Evolutionary conservation across 768 basidiomycete species (phyloP).

Genomic region (Gyrodon lividus): DNA sequence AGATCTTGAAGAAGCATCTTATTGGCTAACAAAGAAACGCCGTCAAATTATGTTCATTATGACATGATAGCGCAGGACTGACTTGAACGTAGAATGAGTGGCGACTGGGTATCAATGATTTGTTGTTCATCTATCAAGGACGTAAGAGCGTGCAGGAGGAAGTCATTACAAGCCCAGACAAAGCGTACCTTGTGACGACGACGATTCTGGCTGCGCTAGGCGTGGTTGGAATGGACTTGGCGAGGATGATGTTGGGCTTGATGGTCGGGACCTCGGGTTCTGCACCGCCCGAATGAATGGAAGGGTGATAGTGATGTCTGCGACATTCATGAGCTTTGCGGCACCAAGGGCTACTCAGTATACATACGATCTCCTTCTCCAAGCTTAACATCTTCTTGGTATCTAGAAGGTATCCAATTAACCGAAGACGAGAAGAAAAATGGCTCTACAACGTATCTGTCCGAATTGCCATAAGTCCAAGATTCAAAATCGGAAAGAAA

Average conservation of each 20-base stretch:
- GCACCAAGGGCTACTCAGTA: slow-evolving; percentile 26
- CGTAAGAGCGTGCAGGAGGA: neutral
- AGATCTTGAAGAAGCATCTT: slow-evolving; percentile 41
- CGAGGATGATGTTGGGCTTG: neutral
- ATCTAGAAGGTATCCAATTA: slow-evolving; percentile 69
- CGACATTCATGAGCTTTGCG: neutral
- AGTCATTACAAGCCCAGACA: neutral
- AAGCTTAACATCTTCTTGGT: slow-evolving; percentile 45
- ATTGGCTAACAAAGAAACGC: slow-evolving; percentile 12
- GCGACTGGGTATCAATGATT: slow-evolving; percentile 53
- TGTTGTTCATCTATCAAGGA: slow-evolving; percentile 13
- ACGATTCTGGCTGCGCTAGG: neutral
- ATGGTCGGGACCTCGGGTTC: slow-evolving; percentile 8
- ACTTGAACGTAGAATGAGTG: slow-evolving; percentile 39
- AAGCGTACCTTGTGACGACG: slow-evolving; percentile 4
- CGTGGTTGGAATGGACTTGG: neutral
- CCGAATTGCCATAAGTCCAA: neutral
- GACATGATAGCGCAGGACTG: slow-evolving; percentile 8
- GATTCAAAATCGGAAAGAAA: neutral
- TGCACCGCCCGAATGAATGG: slow-evolving; percentile 47
- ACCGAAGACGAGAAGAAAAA: slow-evolving; percentile 65
- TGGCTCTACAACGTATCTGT: slow-evolving; percentile 55
- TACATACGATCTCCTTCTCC: slow-evolving; percentile 52
- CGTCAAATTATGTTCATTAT: neutral
- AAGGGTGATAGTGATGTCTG: slow-evolving; percentile 57